Base-by-base conservation (phyloP, 768 basidiomycete species). In the Amanita exitialis region DNA sequence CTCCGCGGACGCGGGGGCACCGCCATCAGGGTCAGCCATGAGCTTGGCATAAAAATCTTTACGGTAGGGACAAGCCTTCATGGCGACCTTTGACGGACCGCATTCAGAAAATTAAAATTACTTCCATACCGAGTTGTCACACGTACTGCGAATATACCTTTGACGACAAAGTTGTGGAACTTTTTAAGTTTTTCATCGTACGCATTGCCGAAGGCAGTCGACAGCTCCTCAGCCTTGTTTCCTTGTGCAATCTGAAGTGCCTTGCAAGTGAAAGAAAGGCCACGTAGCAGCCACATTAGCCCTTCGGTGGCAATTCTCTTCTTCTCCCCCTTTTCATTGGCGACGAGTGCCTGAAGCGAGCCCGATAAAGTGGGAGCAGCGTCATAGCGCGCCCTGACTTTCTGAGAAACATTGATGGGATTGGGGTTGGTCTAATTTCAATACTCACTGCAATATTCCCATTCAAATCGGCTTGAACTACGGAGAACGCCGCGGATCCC, bases 211-310 rank as follows among this genome's bases (percentile, higher is more conserved):
- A 99, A 99, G 16, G 86, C 86, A 0, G 56, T 68, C 2, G 79
- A 59, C 12, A 99, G 79, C 62, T 92, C 87, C 43, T 71, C 63
- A 1, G 62, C 61, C 41, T 78, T 71, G 66, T 94, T 77, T 3
- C 69, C 73, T 59, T 91, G 86, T 0, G 84, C 78, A 41, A 75
- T 69, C 56, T 86, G 76, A 21, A 99, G 78, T 0, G 87, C 87
- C 51, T 78, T 73, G 67, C 83, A 81, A 30, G 95, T 99, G 73
- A 99, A 99, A 25, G 80, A 78, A 47, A 94, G 78, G 2, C 92
- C 96, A 27, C 93, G 82, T 44, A 93, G 76, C 44, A 99, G 78
- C 96, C 96, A 99, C 68, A 97, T 69, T 49, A 97, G 76, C 13
- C 91, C 93, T 61, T 94, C 86, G 0, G 94, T 96, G 2, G 95